Conservation (phyloP, 306 rosid species). For the Pyrus pyrifolia region DNA sequence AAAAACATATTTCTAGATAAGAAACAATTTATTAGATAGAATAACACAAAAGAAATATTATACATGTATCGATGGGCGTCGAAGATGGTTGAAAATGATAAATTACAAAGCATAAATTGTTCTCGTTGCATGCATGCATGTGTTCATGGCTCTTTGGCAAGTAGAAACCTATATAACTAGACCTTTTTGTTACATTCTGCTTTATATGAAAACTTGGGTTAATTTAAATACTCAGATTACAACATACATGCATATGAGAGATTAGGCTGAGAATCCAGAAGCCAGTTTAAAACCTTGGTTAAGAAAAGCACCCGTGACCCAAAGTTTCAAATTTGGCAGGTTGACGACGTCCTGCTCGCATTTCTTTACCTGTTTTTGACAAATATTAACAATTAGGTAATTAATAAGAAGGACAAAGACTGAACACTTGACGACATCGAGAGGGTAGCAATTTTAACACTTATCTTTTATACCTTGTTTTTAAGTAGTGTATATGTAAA, state of each 20-base stretch:
- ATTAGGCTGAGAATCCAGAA: not conserved
- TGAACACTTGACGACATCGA: too few species aligned
- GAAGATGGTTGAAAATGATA: not conserved
- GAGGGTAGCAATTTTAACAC: too few species aligned
- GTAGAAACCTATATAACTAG: not conserved
- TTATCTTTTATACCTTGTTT: too few species aligned
- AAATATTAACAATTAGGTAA: not conserved
- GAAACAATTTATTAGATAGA: not conserved
- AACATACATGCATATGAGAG: not conserved
- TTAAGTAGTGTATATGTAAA: too few species aligned
- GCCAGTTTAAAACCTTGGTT: slow-evolving; percentile 67
- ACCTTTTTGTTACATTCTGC: not conserved
- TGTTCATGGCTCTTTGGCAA: too few species aligned
- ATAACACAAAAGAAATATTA: not conserved
- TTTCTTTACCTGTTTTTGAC: slow-evolving; percentile 45
- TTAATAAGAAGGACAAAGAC: not conserved
- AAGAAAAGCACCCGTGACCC: slow-evolving; percentile 82
- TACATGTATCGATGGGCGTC: not conserved
- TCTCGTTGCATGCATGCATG: not conserved
- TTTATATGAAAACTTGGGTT: not conserved
- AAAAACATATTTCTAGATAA: not conserved
- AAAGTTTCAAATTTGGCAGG: slow-evolving; percentile 75
- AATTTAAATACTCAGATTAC: not conserved
- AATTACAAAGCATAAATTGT: not conserved
- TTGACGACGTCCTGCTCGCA: slow-evolving; percentile 47